A percentile compares a stretch with the other conserved stretches of the same genome.
These are phyloP conservation scores for Brettanomyces naardenensis DNA, from an alignment of 805 yeast genomes.

Conservation along the genomic window DNA sequence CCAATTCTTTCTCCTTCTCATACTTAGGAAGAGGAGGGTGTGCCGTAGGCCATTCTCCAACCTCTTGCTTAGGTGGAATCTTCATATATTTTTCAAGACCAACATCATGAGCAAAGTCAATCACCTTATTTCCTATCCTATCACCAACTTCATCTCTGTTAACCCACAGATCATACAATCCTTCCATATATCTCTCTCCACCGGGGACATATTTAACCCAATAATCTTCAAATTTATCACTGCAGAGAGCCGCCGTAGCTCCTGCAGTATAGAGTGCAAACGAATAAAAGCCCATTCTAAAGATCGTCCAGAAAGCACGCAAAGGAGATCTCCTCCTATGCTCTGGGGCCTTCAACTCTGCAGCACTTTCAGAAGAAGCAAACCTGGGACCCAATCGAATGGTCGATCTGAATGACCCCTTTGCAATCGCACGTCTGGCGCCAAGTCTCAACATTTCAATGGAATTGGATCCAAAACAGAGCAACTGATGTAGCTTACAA, in stretches of 20 bases:
- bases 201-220: constrained; percentile 60
- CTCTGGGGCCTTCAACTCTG: too few relatives aligned
- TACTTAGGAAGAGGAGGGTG: constrained; percentile 9
- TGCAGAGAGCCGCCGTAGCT: constrained; percentile 45
- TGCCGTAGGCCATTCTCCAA: constrained; percentile 15
- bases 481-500: too few relatives aligned
- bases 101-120: constrained; percentile 20
- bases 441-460: background rate
- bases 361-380: background rate
- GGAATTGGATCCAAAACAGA: too few relatives aligned
- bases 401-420: background rate
- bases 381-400: background rate
- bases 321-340: too few relatives aligned
- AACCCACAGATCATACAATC: constrained; percentile 32
- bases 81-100: constrained; percentile 31
- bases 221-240: constrained; percentile 52
- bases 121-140: constrained; percentile 4
- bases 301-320: constrained; percentile 9
- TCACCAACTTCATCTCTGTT: constrained; percentile 16
- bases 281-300: constrained; percentile 19
- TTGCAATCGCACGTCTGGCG: background rate
- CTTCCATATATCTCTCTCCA: constrained; percentile 46
- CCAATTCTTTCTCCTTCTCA: too few relatives aligned
- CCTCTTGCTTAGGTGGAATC: constrained; percentile 33
- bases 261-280: constrained; percentile 46